These are phyloP conservation scores for Bothriochloa decipiens DNA, from an alignment of 176 grass and related monocot genomes.

Conservation along the genomic window DNA sequence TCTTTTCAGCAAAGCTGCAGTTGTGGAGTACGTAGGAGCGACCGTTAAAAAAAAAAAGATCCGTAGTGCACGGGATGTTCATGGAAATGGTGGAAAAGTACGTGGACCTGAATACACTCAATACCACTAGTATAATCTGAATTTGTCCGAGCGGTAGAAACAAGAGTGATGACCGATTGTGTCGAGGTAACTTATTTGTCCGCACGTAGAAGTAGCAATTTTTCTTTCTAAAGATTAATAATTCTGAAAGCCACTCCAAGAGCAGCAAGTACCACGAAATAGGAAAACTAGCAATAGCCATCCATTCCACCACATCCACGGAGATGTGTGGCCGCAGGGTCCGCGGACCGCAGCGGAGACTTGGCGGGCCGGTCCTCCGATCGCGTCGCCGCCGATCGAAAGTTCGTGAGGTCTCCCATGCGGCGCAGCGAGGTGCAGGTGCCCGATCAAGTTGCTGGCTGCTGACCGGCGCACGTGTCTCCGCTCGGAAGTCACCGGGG, in stretches of 20 bases:
- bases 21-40: not conserved
- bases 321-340: too few relatives aligned
- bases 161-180: not conserved
- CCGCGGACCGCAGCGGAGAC: too few relatives aligned
- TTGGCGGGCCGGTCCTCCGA: too few relatives aligned
- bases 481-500: not conserved
- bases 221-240: not conserved
- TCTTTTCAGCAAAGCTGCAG: conserved; percentile 25
- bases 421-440: too few relatives aligned
- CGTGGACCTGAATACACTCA: not conserved
- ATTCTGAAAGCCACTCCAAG: not conserved
- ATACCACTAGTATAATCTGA: too few relatives aligned
- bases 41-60: not conserved
- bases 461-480: not conserved
- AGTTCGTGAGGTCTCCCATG: too few relatives aligned
- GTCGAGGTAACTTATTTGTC: not conserved
- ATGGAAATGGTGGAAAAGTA: not conserved
- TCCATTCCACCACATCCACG: too few relatives aligned
- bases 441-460: not conserved
- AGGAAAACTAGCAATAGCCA: too few relatives aligned
- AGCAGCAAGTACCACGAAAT: not conserved
- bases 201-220: not conserved
- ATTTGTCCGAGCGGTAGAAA: not conserved
- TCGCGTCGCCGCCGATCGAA: too few relatives aligned
- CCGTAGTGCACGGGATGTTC: not conserved